These are phyloP conservation scores for Lyophyllum atratum DNA, from an alignment of 768 basidiomycete genomes.

Conservation along the genomic window DNA sequence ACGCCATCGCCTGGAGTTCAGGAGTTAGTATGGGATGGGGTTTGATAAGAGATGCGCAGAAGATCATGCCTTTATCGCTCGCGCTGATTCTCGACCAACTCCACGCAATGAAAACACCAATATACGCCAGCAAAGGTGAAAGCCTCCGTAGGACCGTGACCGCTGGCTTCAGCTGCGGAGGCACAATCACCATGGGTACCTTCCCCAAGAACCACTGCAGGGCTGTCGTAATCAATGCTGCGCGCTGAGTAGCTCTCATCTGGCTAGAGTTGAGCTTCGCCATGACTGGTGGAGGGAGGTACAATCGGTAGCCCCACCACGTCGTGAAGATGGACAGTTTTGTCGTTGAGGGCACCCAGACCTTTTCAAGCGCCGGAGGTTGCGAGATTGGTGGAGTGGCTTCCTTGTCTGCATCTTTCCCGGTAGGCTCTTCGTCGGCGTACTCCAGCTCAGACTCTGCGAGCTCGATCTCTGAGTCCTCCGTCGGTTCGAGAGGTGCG, in stretches of 20 bases:
- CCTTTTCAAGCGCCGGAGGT: slow-evolving; percentile 30
- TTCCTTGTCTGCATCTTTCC: slow-evolving; percentile 8
- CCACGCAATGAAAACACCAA: slow-evolving; percentile 80
- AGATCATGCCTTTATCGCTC: slow-evolving; percentile 62
- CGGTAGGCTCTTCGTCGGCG: slow-evolving; percentile 31
- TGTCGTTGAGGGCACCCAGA: slow-evolving; percentile 75
- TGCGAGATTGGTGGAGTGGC: slow-evolving; percentile 11
- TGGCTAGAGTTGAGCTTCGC: slow-evolving; percentile 60
- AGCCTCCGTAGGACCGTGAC: slow-evolving; percentile 61
- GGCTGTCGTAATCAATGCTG: slow-evolving; percentile 73
- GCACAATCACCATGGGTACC: slow-evolving; percentile 61
- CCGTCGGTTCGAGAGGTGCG: slow-evolving; percentile 63
- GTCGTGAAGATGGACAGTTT: slow-evolving; percentile 73
- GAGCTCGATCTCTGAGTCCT: slow-evolving; percentile 65
- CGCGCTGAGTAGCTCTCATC: slow-evolving; percentile 70
- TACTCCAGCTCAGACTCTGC: slow-evolving; percentile 61
- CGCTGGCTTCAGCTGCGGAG: slow-evolving; percentile 58
- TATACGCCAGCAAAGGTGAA: slow-evolving; percentile 67
- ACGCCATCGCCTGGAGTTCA: slow-evolving; percentile 64
- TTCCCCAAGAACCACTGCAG: slow-evolving; percentile 71
- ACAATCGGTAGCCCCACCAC: slow-evolving; percentile 84
- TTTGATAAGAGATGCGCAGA: neutral
- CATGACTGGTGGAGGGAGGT: slow-evolving; percentile 76
- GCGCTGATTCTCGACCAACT: slow-evolving; percentile 69
- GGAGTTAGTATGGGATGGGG: neutral